These are phyloP conservation scores for Pelargonium hybrid DNA, from an alignment of 441 rosid genomes.

Conservation along the genomic window DNA sequence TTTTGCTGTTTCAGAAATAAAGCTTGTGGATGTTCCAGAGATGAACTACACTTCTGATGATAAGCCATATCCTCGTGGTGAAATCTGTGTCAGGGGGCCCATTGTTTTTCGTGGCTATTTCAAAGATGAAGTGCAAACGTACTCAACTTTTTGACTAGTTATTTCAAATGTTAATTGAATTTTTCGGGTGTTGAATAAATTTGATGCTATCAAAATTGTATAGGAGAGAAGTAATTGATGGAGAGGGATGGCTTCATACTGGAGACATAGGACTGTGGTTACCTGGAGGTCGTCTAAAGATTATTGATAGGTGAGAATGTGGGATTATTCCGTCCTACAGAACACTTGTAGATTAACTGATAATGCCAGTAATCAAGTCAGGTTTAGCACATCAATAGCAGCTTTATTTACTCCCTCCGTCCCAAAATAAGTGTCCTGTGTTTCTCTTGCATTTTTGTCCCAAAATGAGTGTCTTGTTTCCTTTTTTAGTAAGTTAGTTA, in stretches of 20 bases:
- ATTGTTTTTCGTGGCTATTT: constrained; percentile 67
- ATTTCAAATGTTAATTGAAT: constrained; percentile 7
- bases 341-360: constrained; percentile 11
- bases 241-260: constrained; percentile 92
- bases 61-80: constrained; percentile 88
- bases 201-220: constrained; percentile 19
- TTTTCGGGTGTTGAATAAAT: constrained; percentile 4
- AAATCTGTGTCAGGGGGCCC: constrained; percentile 96
- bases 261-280: constrained; percentile 95
- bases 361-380: constrained; percentile 5
- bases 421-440: no score
- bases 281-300: constrained; percentile 89
- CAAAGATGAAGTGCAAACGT: constrained; percentile 97
- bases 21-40: constrained; percentile 93
- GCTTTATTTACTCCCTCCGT: no score
- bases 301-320: constrained; percentile 89
- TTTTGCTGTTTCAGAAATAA: constrained; percentile 54
- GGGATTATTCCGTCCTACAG: constrained; percentile 13
- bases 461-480: no score
- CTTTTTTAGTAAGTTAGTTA: no score
- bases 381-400: neutral
- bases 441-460: no score
- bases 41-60: constrained; percentile 91
- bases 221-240: constrained; percentile 90
- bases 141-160: constrained; percentile 19